phyloP scores from a whole-genome alignment of 306 rosid species.

The Sindora glabra region DNA sequence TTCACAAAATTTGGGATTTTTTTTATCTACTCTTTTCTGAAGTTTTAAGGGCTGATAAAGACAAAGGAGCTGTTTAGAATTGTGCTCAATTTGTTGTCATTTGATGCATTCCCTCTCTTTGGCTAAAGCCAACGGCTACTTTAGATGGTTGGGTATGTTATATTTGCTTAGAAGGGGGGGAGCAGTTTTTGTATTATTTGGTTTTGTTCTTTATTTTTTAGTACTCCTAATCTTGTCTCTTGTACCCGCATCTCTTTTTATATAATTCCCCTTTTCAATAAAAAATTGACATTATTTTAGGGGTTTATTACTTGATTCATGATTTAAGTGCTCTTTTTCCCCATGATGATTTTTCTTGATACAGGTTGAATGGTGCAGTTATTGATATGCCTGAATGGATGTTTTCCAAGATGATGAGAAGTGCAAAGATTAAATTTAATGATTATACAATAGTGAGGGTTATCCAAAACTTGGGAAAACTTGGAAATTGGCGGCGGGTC shows the following conservation, averaged over 20 bases:
- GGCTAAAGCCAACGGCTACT: too few relatives aligned
- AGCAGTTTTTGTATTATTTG: too few relatives aligned
- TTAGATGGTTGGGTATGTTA: too few relatives aligned
- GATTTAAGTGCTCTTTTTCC: slow-evolving; percentile 12
- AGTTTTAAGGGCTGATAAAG: too few relatives aligned
- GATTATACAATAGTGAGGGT: slow-evolving; percentile 80
- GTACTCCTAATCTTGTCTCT: slow-evolving; percentile 1
- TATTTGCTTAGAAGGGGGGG: too few relatives aligned
- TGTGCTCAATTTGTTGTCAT: too few relatives aligned
- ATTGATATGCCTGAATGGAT: slow-evolving; percentile 85
- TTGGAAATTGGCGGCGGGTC: slow-evolving; percentile 89
- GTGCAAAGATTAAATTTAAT: slow-evolving; percentile 72
- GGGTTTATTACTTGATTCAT: too few relatives aligned
- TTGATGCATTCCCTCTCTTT: too few relatives aligned
- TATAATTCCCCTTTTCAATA: too few relatives aligned
- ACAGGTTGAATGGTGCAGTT: slow-evolving; percentile 92
- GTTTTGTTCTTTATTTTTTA: slow-evolving; percentile 4
- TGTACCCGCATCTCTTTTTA: slow-evolving; percentile 1
- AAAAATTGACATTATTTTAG: slow-evolving; percentile 6
- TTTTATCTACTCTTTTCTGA: too few relatives aligned
- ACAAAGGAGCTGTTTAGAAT: too few relatives aligned
- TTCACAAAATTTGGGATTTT: too few relatives aligned
- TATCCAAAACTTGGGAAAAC: slow-evolving; percentile 72
- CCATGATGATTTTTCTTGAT: slow-evolving; percentile 20
- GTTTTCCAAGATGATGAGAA: slow-evolving; percentile 80